Base-by-base conservation (phyloP, 2,329 filamentous ascomycete genomes). In the Biscogniauxia mediterranea region DNA sequence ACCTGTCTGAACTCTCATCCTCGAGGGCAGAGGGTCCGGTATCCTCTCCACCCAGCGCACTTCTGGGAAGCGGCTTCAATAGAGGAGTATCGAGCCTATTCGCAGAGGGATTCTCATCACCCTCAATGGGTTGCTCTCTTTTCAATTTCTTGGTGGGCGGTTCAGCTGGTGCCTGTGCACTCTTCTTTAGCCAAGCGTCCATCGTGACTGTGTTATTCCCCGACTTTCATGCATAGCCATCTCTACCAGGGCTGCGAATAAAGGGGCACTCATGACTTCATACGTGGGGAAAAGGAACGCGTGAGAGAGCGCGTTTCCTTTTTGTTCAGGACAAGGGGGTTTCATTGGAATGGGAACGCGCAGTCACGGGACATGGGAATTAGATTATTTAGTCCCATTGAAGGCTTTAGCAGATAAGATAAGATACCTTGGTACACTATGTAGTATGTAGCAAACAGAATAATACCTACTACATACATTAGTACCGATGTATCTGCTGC, bases 91-190 rank as follows among this genome's bases (percentile, higher is more conserved):
- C 59, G 6, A 64, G 62, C 0, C 56, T 61, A 25, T 66, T 64
- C 65, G 71, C 65, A 13, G 75, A 73, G 9, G 73, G 74, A 50
- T 76, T 74, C 28, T 74, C 72, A 54, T 78, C 74, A 5, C 72
- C 69, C 38, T 72, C 72, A n/a, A 66, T 38, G 32, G 70, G 54
- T 8, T 71, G 66, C 6, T 74, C 71, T 15, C 70, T 56, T 55
- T 76, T 78, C 6, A 66, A 54, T 54, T 69, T 76, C 65, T 80
- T 80, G 1, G 67, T 60, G 1, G 77, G 74, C 19, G 71, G 74
- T 52, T 71, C 70, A 26, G 63, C 57, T n/a, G 54, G 59, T 56
- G 32, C 9, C 15, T 15, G 55, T 19, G 53, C 25, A 51, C 54
- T 53, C 25, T 62, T 70, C 23, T 62, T 70, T 9, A 74, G 60